Evolutionary conservation across 345 rosid genomes (phyloP).

Genomic region (Eucalyptus decipiens): DNA sequence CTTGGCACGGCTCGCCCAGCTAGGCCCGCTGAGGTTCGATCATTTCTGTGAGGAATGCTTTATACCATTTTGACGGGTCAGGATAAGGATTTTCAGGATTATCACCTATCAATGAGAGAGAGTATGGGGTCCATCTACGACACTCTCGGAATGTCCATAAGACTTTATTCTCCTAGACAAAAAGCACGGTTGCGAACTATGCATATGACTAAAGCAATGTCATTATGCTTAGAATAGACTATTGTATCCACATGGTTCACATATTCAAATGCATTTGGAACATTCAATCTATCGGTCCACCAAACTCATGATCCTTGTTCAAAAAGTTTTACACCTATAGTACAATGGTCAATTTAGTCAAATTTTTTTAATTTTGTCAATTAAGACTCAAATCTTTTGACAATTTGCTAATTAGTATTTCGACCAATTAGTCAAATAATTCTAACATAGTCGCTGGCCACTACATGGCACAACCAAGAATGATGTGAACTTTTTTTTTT

Average conservation of each 20-base stretch:
- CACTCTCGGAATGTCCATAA: not conserved
- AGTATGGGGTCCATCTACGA: not conserved
- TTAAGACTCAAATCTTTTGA: not conserved
- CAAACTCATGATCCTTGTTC: not conserved
- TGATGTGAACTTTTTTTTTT: not conserved
- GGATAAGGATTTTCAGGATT: not conserved
- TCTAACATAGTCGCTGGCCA: not conserved
- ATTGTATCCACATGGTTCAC: not conserved
- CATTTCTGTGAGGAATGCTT: not conserved
- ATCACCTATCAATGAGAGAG: not conserved
- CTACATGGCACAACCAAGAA: not conserved
- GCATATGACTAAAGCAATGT: not conserved
- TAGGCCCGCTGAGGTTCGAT: not conserved
- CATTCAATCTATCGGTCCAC: not conserved
- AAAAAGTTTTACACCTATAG: not conserved
- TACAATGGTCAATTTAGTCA: not conserved
- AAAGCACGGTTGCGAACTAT: not conserved
- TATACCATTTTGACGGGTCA: not conserved
- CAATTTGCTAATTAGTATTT: not conserved
- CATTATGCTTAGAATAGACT: not conserved
- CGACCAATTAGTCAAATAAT: not conserved
- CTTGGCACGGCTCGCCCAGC: not conserved
- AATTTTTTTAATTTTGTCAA: not conserved
- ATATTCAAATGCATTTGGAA: not conserved
- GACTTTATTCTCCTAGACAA: not conserved